phyloP scores from a whole-genome alignment of 352 stramenopile genomes.

The Phytophthora cactorum region DNA sequence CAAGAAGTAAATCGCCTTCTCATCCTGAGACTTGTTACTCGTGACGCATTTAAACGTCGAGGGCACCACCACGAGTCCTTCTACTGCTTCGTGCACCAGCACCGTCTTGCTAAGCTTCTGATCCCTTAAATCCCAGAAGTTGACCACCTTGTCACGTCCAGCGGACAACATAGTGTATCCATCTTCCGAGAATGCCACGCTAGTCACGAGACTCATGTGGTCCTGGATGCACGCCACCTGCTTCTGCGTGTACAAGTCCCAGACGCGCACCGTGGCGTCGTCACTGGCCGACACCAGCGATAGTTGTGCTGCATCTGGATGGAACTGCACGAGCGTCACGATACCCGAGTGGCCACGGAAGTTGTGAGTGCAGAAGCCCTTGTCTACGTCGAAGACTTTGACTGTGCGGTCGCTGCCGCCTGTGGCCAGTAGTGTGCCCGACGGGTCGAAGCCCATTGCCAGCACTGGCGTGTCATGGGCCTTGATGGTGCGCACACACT shows the following conservation, averaged over 20 bases:
- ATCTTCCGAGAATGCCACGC: constrained; percentile 90
- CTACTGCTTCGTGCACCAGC: constrained; percentile 94
- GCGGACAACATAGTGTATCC: constrained; percentile 89
- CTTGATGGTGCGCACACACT: constrained; percentile 83
- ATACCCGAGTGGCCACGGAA: constrained; percentile 90
- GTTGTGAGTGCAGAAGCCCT: constrained; percentile 95
- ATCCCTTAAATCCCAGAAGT: constrained; percentile 89
- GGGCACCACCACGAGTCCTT: constrained; percentile 92
- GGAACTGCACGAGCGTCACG: constrained; percentile 89
- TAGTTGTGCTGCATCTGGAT: constrained; percentile 69
- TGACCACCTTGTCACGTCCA: constrained; percentile 94
- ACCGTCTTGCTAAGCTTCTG: constrained; percentile 92
- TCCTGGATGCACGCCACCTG: constrained; percentile 91
- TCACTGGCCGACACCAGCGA: constrained; percentile 83
- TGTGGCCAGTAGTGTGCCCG: constrained; percentile 94
- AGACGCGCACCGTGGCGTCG: constrained; percentile 80
- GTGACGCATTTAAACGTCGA: constrained; percentile 59
- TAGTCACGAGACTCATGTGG: constrained; percentile 96
- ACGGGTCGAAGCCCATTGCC: constrained; percentile 89
- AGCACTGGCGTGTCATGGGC: constrained; percentile 79
- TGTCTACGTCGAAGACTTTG: constrained; percentile 94
- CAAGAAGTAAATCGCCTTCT: constrained; percentile 88
- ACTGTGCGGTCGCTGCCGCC: constrained; percentile 96
- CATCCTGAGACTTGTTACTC: constrained; percentile 40
- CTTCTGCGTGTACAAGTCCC: constrained; percentile 87